Evolutionary conservation across 306 rosid genomes (phyloP), one percentile per base, ranked within the genome.

Genomic region (Glycyrrhiza uralensis): DNA sequence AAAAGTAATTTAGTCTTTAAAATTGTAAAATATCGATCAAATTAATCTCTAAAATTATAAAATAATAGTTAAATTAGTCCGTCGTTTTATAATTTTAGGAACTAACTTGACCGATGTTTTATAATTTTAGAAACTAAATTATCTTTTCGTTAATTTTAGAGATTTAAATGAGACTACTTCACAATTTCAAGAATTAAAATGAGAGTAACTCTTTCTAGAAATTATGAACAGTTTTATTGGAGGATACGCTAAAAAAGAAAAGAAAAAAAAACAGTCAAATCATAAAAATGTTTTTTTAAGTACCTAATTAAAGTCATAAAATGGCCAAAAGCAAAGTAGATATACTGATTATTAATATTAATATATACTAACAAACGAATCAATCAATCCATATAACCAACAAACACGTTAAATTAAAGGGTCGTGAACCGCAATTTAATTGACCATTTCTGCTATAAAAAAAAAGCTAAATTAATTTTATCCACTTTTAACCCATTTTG

Each of bases 191-290:
- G n/a, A n/a, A n/a, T n/a, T n/a, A n/a, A n/a, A n/a, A n/a, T n/a
- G n/a, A n/a, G n/a, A n/a, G n/a, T n/a, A n/a, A n/a, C n/a, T n/a
- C n/a, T n/a, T n/a, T n/a, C n/a, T n/a, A n/a, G n/a, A n/a, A 51
- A 70, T 50, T 32, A 42, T 72, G 39, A 6, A 33, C 36, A 72
- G 24, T 41, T 52, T 54, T 4, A 0, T 52, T 63, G 44, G 7
- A 29, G 29, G 54, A 58, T 36, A 47, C 15, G 49, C 18, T 36
- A 12, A 13, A 59, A 44, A 59, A 6, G 5, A 38, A 5, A 30
- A 4, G 18, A 28, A 23, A 26, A 60, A 7, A 38, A 15, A 61
- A 3, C 14, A 63, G 45, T 78, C 77, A 77, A 77, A 69, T 46
- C 45, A 26, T 24, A 23, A 32, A 15, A 29, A 54, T 59, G 52